Conservation (phyloP, 1,284 basidiomycete genomes). For the Apiotrichum akiyoshidainum region DNA sequence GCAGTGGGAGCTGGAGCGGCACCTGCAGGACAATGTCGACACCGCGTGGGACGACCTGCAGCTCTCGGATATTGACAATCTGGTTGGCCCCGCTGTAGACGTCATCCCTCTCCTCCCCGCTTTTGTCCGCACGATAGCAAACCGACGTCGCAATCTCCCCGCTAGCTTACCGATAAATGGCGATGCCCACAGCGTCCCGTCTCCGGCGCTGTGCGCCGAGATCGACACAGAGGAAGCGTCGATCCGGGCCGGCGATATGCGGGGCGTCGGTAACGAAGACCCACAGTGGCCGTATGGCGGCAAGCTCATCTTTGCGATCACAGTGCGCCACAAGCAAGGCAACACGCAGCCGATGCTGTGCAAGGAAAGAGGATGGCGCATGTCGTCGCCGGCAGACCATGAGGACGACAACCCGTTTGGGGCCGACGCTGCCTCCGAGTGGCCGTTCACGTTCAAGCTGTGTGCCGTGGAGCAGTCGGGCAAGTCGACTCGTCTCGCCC, state of each 20-base stretch:
- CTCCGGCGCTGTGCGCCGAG: background rate
- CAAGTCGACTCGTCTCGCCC: slow-evolving; percentile 35
- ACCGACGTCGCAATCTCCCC: background rate
- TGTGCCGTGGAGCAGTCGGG: slow-evolving; percentile 29
- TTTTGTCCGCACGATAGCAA: background rate
- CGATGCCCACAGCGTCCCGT: background rate
- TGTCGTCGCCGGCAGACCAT: background rate
- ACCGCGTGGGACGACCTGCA: slow-evolving; percentile 25
- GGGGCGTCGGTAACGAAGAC: slow-evolving; percentile 15
- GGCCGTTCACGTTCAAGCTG: slow-evolving; percentile 18
- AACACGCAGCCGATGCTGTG: background rate
- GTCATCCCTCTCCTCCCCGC: slow-evolving; percentile 11
- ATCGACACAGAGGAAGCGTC: slow-evolving; percentile 33
- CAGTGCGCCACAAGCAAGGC: slow-evolving; percentile 5
- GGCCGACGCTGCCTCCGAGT: background rate
- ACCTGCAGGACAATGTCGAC: slow-evolving; percentile 5
- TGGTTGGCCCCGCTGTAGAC: slow-evolving; percentile 17
- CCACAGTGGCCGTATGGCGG: slow-evolving; percentile 34
- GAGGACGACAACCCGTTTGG: slow-evolving; percentile 1
- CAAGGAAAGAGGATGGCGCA: background rate
- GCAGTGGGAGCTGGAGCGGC: slow-evolving; percentile 36
- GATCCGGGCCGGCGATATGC: slow-evolving; percentile 11
- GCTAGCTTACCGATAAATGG: background rate
- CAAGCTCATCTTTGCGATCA: slow-evolving; percentile 25
- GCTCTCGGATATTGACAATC: slow-evolving; percentile 15